Conservation (phyloP, 176 grass and related monocot genomes). For the Neostapfia colusana region DNA sequence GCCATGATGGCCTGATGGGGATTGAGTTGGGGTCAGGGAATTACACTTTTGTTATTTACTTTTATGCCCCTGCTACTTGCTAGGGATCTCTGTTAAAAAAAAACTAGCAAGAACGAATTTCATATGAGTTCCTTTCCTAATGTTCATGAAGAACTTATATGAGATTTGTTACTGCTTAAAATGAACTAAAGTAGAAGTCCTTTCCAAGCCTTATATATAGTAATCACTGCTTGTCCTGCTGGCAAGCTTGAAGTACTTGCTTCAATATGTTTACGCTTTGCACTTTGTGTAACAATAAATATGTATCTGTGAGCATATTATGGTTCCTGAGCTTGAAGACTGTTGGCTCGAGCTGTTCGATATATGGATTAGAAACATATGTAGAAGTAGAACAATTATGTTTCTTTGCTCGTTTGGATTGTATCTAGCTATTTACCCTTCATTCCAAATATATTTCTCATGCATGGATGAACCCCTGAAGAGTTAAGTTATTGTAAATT, state of each 20-base stretch:
- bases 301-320: neutral
- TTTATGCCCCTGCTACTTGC: slow-evolving; percentile 23
- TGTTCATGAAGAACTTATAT: neutral
- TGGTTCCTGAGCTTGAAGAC: neutral
- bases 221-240: neutral
- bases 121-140: neutral
- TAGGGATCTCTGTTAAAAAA: neutral
- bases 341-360: neutral
- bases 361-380: too few relatives aligned
- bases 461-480: neutral
- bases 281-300: neutral
- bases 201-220: neutral
- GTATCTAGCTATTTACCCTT: neutral
- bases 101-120: neutral
- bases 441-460: neutral
- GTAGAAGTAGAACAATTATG: neutral
- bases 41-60: too few relatives aligned
- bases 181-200: neutral
- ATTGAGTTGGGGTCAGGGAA: too few relatives aligned
- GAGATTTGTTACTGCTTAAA: neutral
- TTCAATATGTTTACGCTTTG: neutral
- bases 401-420: neutral
- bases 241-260: neutral
- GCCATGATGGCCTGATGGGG: too few relatives aligned
- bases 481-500: neutral